A percentile compares a stretch with the other conserved stretches of the same genome.
These are phyloP conservation scores for Rosa rugosa DNA, from an alignment of 306 rosid species.

Conservation along the genomic window DNA sequence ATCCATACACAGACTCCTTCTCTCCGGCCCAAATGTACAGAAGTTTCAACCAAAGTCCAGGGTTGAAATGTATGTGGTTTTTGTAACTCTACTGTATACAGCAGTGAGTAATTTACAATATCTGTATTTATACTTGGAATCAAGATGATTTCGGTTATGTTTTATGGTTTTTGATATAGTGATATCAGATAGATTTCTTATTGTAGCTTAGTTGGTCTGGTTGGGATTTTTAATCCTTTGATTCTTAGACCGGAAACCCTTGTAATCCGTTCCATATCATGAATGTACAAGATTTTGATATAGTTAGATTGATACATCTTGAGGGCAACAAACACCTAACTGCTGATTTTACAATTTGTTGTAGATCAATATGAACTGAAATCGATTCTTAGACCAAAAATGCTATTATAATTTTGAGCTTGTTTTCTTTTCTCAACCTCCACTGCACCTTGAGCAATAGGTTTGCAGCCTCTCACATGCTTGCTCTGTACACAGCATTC, in stretches of 20 bases:
- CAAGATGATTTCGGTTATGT: constrained; percentile 22
- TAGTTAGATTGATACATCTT: constrained; percentile 26
- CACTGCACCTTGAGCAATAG: constrained; percentile 5
- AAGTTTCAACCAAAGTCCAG: constrained; percentile 40
- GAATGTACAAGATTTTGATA: constrained; percentile 48
- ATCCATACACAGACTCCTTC: constrained; percentile 68
- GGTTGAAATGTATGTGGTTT: constrained; percentile 35
- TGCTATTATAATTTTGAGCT: neutral
- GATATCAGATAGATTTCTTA: constrained; percentile 31
- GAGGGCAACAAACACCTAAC: constrained; percentile 15
- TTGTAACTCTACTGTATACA: constrained; percentile 46
- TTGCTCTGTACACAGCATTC: neutral
- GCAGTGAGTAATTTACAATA: constrained; percentile 35
- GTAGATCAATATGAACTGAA: constrained; percentile 21
- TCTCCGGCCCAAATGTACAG: constrained; percentile 57
- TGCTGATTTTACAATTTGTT: constrained; percentile 21
- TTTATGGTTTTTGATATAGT: constrained; percentile 32
- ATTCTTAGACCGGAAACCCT: constrained; percentile 35
- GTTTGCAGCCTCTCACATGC: constrained; percentile 10
- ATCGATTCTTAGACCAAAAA: neutral
- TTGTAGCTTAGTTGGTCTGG: constrained; percentile 39
- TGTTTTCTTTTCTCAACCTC: neutral
- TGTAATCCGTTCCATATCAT: constrained; percentile 36
- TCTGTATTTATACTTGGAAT: constrained; percentile 42
- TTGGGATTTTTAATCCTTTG: constrained; percentile 32